These are phyloP conservation scores for Theobroma cacao DNA, from an alignment of 345 rosid genomes.

Conservation along the genomic window DNA sequence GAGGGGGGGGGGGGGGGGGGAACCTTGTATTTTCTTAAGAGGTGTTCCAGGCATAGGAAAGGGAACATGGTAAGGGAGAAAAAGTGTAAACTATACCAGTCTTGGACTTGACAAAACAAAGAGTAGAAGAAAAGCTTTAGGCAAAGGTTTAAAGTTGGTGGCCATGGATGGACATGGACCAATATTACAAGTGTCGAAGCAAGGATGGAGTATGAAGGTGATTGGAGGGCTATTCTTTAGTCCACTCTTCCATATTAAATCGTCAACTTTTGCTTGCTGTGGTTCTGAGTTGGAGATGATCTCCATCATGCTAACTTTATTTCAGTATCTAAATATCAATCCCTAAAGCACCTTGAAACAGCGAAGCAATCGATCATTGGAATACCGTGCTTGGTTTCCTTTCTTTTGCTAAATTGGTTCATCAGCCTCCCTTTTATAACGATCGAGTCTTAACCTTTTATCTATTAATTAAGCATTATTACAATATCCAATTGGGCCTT, in stretches of 20 bases:
- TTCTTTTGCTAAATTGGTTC: background rate
- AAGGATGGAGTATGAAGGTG: background rate
- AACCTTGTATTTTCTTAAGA: too few species aligned
- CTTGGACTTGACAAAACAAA: too few species aligned
- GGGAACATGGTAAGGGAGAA: too few species aligned
- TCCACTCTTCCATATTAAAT: background rate
- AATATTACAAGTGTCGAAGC: background rate
- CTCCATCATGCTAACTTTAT: background rate
- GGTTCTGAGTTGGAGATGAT: background rate
- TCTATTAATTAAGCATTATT: too few species aligned
- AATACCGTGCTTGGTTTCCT: background rate
- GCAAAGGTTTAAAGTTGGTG: background rate
- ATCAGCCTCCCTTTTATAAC: background rate
- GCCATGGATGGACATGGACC: background rate
- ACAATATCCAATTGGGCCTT: too few species aligned
- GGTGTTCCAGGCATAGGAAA: too few species aligned
- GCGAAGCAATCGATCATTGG: background rate
- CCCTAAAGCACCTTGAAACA: background rate
- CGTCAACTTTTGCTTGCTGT: background rate
- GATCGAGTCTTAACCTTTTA: too few species aligned
- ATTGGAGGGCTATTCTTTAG: background rate
- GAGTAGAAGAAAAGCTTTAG: too few species aligned
- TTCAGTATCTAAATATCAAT: background rate
- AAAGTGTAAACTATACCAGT: too few species aligned
- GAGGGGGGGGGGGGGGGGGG: too few species aligned